phyloP scores from a whole-genome alignment of 305 asterid genomes.

The Fraxinus angustifolia region DNA sequence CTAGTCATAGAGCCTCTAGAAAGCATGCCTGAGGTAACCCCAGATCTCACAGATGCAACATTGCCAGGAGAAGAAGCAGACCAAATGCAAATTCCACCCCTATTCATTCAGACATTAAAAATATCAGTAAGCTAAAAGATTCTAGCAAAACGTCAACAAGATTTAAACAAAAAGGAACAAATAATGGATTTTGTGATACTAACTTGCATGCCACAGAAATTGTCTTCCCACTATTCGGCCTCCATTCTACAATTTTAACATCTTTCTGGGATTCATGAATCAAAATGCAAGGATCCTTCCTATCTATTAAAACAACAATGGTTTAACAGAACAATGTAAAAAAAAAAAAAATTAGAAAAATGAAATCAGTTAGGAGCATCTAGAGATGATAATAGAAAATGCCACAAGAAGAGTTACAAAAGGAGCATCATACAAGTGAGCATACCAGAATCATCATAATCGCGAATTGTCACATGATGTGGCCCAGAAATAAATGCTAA shows the following conservation, averaged over 20 bases:
- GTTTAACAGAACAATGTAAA: constrained; percentile 1
- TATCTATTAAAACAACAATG: constrained; percentile 40
- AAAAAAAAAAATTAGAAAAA: neutral
- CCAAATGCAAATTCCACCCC: constrained; percentile 97
- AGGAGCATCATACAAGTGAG: constrained; percentile 10
- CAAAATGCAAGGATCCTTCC: constrained; percentile 62
- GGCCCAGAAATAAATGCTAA: constrained; percentile 80
- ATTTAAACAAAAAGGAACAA: constrained; percentile 7
- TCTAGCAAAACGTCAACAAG: constrained; percentile 17
- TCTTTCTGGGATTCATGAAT: constrained; percentile 63
- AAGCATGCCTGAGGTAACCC: constrained; percentile 58
- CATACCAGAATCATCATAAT: constrained; percentile 79
- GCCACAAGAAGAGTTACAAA: neutral
- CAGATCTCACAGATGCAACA: constrained; percentile 74
- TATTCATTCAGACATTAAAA: constrained; percentile 30
- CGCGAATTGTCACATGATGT: constrained; percentile 68
- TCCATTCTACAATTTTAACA: constrained; percentile 80
- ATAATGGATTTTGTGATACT: constrained; percentile 28
- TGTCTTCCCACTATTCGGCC: constrained; percentile 88
- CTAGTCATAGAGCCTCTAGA: constrained; percentile 70
- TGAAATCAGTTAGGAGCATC: constrained; percentile 12
- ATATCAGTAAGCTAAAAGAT: constrained; percentile 22
- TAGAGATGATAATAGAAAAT: neutral
- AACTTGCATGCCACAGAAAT: constrained; percentile 94
- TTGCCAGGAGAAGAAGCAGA: constrained; percentile 85